Conservation (phyloP, 768 basidiomycete genomes). For the Pisolithus tinctorius region DNA sequence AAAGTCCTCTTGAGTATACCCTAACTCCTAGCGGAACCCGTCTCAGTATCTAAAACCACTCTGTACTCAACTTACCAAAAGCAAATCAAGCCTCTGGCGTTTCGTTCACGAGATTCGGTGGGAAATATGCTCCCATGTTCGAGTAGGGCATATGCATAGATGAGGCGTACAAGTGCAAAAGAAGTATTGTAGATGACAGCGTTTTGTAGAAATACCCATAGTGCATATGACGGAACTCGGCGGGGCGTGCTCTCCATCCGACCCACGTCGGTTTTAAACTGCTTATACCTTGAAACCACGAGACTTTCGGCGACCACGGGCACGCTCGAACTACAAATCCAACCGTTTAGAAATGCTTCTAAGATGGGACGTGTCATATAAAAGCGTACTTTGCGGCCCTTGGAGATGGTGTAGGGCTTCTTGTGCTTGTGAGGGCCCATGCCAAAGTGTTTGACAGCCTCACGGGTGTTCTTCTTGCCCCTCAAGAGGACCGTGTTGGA, state of each 20-base stretch:
- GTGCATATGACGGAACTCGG: slow-evolving; percentile 23
- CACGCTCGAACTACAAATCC: slow-evolving; percentile 76
- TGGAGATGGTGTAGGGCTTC: slow-evolving; percentile 93
- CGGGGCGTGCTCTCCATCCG: slow-evolving; percentile 18
- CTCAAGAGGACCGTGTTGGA: slow-evolving; percentile 91
- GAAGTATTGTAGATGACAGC: slow-evolving; percentile 12
- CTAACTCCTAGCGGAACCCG: no score
- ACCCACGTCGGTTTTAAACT: slow-evolving; percentile 29
- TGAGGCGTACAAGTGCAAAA: slow-evolving; percentile 15
- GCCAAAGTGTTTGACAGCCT: slow-evolving; percentile 97
- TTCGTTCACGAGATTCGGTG: not conserved
- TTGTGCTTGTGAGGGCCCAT: slow-evolving; percentile 99
- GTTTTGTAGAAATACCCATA: slow-evolving; percentile 25
- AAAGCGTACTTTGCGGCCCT: slow-evolving; percentile 81
- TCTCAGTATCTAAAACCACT: no score
- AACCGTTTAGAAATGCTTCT: not conserved
- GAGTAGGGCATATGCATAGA: slow-evolving; percentile 21
- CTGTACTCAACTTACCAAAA: no score
- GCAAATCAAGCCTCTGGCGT: no score
- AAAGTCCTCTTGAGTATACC: no score
- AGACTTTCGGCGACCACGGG: slow-evolving; percentile 97
- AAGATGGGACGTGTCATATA: not conserved
- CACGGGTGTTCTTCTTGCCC: slow-evolving; percentile 88
- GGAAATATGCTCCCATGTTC: slow-evolving; percentile 1
- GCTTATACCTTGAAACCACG: slow-evolving; percentile 92